Evolutionary conservation across 371 early-diverging fungal species (phyloP), one percentile per base, ranked within the genome.

Genomic region (Mortierella sp.): DNA sequence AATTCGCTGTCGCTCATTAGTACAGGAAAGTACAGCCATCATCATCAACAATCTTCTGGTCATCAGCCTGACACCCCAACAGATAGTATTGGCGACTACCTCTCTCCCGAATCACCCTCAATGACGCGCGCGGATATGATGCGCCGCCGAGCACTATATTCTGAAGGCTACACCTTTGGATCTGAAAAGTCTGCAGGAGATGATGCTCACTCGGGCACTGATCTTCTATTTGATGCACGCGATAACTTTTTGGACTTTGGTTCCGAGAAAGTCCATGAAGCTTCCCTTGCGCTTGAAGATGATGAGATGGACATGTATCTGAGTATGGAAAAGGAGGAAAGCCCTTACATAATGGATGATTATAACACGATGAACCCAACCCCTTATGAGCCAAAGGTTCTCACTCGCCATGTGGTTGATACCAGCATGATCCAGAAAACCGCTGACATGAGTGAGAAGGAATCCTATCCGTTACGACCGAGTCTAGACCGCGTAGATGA

Each of bases 281-380:
- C 68, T 12, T 3, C 43, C 43, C 15, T 42, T 1, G 60, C 61
- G n/a, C 37, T 69, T n/a, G 40, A 56, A 0, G 79, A 78, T 5
- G 79, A 72, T 5, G 79, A 78, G 54, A 68, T 78, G 73, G 70
- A 78, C 22, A 78, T 78, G 73, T 72, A 72, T 28, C 32, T 78
- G 43, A 62, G 60, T 10, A 78, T 78, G 79, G 79, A 78, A 58
- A 78, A 78, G 62, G 79, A 78, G 34, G 77, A 76, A 15, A 71
- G 68, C 13, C 77, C 77, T 0, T 70, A 47, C 23, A 19, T 43
- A 8, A 32, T 68, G 13, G 60, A 70, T 42, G 71, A 70, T 45
- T 71, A 55, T 34, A 71, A 68, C 19, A 54, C 68, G 19, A 64
- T 71, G 64, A 68, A 66, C 56, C 66, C 72, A 19, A 60, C 9